Base-by-base conservation (phyloP, 108 stramenopile genomes). In the Stephanodiscus triporus region DNA sequence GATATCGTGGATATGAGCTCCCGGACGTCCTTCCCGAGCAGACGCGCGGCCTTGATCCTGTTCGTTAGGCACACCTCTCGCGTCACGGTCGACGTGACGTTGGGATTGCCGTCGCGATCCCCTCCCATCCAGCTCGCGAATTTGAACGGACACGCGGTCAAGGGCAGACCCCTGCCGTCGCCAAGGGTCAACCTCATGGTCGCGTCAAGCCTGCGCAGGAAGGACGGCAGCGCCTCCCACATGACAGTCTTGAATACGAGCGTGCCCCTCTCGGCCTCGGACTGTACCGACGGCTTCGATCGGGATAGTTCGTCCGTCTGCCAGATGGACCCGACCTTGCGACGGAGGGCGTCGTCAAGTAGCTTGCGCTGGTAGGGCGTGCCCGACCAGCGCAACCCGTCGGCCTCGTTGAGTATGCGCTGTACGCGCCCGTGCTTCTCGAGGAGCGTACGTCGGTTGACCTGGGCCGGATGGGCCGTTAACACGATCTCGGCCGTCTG, bases 41-140 rank as follows among this genome's bases (percentile, higher is more conserved):
- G 74, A 9, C 63, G 24, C 3, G 97, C 95, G 16, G 95, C 98
- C 71, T 92, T 89, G 50, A 89, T 82, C 17, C 98, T 88, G 47
- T 96, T 88, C 40, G 81, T 84, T 16, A 95, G 63, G 38, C 85
- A 85, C 2, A 98, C 97, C 58, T 92, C 88, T 13, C 90, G 87
- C 24, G 98, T 99, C 4, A 94, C 94, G 40, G 87, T 72, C 2
- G 98, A 91, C 13, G 94, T 95, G 9, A 99, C 98, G 64, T 97
- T 97, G 11, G 98, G 98, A 83, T 99, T 99, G 6, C 98, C 98
- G 73, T 99, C 98, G 14, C 98, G 77, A 77, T 98, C 98, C 36
- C 98, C 98, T 10, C 97, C 98, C 96, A 99, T 99, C 98, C 98
- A 99, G n/a, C 90, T 91, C 6, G 94, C 91, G 68, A 99, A 97